Base-by-base conservation (phyloP, 441 rosid genomes). In the Pelargonium fulgidum region DNA sequence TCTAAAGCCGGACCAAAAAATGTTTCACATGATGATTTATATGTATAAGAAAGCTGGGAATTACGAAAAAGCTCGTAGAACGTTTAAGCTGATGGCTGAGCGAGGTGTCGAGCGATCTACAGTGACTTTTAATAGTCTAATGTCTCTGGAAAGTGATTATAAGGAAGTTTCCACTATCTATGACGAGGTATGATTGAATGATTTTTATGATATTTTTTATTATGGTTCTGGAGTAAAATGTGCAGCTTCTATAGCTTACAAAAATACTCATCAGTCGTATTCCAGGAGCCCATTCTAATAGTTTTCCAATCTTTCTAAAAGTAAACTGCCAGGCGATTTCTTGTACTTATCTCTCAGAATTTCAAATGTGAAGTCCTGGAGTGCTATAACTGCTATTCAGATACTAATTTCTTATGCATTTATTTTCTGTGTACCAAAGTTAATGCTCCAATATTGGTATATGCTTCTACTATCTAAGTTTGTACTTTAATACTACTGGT, bases 161-260 rank as follows among this genome's bases (percentile, higher is more conserved):
- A 93, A 93, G 87, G 99, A 93, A 81, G 99, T 91, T 72, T 93
- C 99, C 47, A 86, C 83, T 80, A 91, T 89, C 79, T 93, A 89
- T 83, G 95, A 89, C 78, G 93, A 91, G 95, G 98, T 93, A 78
- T 67, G 65, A 26, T 68, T 68, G 54, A 20, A 48, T 19, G 56
- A 20, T 50, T 24, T 52, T 12, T 66, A 17, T 61, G 63, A 33
- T 62, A 14, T 62, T 44, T 45, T 50, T 50, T 41, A 16, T 4
- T 14, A 14, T 22, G 19, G 62, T 20, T 64, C 39, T 0, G 7
- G 47, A 39, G 52, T 74, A 29, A 17, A 36, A 20, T 33, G 9
- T 44, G 65, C 56, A 9, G 16, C 62, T 66, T 39, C 39, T 45
- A 45, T 45, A 10, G 52, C 52, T 0, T 10, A 2, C 7, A 8